These are phyloP conservation scores for Epichloe scottii DNA, from an alignment of 2,329 filamentous ascomycete genomes.

Conservation along the genomic window DNA sequence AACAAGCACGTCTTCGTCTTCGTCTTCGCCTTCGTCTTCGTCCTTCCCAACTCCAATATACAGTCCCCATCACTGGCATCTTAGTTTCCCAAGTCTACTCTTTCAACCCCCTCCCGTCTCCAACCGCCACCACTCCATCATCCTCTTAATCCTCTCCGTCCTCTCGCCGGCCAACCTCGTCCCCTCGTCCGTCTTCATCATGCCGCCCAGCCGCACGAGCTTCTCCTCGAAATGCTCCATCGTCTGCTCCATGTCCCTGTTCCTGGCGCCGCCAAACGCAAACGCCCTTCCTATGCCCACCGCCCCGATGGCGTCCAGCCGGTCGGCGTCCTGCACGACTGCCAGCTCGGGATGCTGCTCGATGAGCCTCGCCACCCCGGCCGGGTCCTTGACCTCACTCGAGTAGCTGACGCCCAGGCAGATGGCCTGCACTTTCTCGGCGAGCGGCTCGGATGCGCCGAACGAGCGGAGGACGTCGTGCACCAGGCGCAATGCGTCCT, in stretches of 20 bases:
- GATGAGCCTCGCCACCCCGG: slow-evolving; percentile 48
- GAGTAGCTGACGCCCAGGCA: slow-evolving; percentile 69
- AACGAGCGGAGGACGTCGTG: slow-evolving; percentile 39
- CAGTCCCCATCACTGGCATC: too few relatives aligned
- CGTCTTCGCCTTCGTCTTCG: too few relatives aligned
- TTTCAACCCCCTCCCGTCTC: slow-evolving; percentile 24
- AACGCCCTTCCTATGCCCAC: slow-evolving; percentile 63
- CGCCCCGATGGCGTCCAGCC: slow-evolving; percentile 81
- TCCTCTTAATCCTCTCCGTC: slow-evolving; percentile 37
- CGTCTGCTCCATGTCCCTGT: slow-evolving; percentile 46
- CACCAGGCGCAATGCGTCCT: slow-evolving; percentile 45
- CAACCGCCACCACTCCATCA: slow-evolving; percentile 46
- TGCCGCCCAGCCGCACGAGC: slow-evolving; percentile 48
- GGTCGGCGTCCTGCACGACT: slow-evolving; percentile 84
- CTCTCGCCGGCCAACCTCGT: slow-evolving; percentile 38
- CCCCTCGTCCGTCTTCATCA: slow-evolving; percentile 53
- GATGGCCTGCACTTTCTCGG: slow-evolving; percentile 55
- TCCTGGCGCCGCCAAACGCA: slow-evolving; percentile 54
- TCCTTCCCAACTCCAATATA: too few relatives aligned
- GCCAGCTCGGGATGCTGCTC: slow-evolving; percentile 46
- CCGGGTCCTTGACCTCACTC: slow-evolving; percentile 55
- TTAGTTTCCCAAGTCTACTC: too few relatives aligned
- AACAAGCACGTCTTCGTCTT: too few relatives aligned
- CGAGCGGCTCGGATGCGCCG: slow-evolving; percentile 45
- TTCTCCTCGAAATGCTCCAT: slow-evolving; percentile 70